A percentile compares a stretch with the other conserved stretches of the same genome.
Conservation (phyloP, 257 asterid genomes). For the Fraxinus pennsylvanica region DNA sequence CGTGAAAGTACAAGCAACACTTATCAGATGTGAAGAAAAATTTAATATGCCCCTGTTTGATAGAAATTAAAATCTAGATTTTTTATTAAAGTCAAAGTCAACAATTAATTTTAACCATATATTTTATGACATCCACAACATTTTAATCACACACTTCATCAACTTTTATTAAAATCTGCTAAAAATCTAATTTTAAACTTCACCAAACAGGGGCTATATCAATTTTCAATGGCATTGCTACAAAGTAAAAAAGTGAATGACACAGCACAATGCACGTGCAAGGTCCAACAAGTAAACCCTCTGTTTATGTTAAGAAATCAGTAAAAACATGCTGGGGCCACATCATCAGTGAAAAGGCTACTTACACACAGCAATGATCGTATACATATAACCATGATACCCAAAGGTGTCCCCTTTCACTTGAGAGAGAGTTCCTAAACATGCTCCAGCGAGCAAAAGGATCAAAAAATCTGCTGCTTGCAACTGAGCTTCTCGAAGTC, state of each 20-base stretch:
- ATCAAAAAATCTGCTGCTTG: slow-evolving; percentile 93
- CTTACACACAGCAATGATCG: slow-evolving; percentile 95
- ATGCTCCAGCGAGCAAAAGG: slow-evolving; percentile 95
- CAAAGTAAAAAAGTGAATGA: background rate
- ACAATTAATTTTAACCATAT: no score
- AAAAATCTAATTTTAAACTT: no score
- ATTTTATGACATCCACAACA: no score
- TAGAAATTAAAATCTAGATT: no score
- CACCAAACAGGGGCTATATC: background rate
- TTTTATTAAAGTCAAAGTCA: no score
- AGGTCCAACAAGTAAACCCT: background rate
- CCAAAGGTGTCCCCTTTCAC: slow-evolving; percentile 90
- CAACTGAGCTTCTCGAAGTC: slow-evolving; percentile 85
- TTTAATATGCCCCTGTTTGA: background rate
- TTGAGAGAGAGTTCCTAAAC: slow-evolving; percentile 88
- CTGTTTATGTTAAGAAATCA: slow-evolving; percentile 2
- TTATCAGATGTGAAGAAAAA: background rate
- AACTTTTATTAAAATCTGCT: no score
- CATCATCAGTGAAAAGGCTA: slow-evolving; percentile 22
- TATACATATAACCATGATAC: slow-evolving; percentile 77
- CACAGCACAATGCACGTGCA: background rate
- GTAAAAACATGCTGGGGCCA: slow-evolving; percentile 3
- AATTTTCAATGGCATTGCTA: slow-evolving; percentile 6
- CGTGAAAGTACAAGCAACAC: background rate
- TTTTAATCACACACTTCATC: no score